Evolutionary conservation across 495 filamentous ascomycete genomes (phyloP), one percentile per base, ranked within the genome.

Genomic region (Neurospora africana): DNA sequence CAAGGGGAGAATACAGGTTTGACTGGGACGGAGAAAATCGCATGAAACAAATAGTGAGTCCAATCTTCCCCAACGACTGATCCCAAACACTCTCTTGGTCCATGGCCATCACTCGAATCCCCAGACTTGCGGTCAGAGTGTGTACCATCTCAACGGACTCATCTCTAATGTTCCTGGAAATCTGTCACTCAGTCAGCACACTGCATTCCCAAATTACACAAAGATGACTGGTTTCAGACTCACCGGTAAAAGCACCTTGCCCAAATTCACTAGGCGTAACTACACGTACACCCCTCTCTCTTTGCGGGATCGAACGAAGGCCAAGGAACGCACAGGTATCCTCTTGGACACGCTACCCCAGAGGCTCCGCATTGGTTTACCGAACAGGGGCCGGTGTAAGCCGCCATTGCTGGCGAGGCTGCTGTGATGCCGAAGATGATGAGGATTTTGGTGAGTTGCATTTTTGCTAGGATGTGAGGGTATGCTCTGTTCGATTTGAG

Each of bases 381-480:
- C 0, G 75, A 71, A 68, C 77, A 78, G 4, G 77, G 76, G 4
- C 77, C 77, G 2, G 75, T 78, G 75, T 78, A 78, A 33, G 75
- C 75, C 3, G 75, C 71, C 17, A 33, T 33, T 19, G 53, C 53
- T 65, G 53, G 53, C 1, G 70, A 69, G 40, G 47, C 4, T 7
- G 73, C 44, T 4, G 44, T 39, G 23, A 73, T 41, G 27, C 41
- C 21, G 9, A 69, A 6, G 21, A 73, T 21, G 17, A 67, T 43
- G 8, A 77, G 19, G 0, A 68, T 23, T 0, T 58, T 68, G 4
- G 67, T 69, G 58, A 70, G 23, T 21, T 43, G 53, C 70, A 77
- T 72, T 1, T 2, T 47, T 73, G 33, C 8, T 39, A 9, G 36
- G 1, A 36, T n/a, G n/a, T 9, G 5, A 41, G 15, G 10, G 21